These are phyloP conservation scores for Leccinum boreale DNA, from an alignment of 768 basidiomycete genomes.

Conservation along the genomic window DNA sequence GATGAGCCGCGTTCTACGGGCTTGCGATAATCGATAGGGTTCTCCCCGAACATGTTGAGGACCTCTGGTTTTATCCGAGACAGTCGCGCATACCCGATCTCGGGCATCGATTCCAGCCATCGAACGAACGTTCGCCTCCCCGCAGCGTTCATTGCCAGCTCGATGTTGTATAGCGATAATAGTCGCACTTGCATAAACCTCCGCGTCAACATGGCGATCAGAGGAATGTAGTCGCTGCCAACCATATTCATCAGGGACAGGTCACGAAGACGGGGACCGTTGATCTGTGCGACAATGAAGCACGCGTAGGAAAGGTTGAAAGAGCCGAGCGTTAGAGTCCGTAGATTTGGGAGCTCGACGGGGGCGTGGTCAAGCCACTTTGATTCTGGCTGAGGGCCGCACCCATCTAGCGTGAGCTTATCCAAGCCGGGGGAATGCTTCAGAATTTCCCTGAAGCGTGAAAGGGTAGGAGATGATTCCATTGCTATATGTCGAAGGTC, in stretches of 20 bases:
- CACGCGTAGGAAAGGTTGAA: constrained; percentile 47
- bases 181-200: constrained; percentile 52
- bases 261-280: constrained; percentile 55
- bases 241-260: constrained; percentile 55
- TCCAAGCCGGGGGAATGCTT: constrained; percentile 44
- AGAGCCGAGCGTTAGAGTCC: constrained; percentile 55
- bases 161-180: constrained; percentile 49
- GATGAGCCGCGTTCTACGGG: constrained; percentile 2
- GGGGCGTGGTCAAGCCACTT: constrained; percentile 34
- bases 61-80: constrained; percentile 41
- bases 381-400: constrained; percentile 44
- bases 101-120: constrained; percentile 60
- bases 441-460: constrained; percentile 53
- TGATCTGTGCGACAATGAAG: constrained; percentile 46
- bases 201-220: constrained; percentile 46
- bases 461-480: constrained; percentile 46
- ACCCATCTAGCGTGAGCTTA: constrained; percentile 60
- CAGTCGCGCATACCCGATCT: constrained; percentile 47
- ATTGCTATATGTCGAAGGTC: constrained; percentile 63
- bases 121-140: constrained; percentile 36
- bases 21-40: constrained; percentile 29
- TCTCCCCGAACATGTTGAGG: constrained; percentile 47
- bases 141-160: constrained; percentile 28
- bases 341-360: constrained; percentile 47
- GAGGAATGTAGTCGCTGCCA: constrained; percentile 47